These are phyloP conservation scores for Populus pruinosa DNA, from an alignment of 345 rosid genomes.

Conservation along the genomic window DNA sequence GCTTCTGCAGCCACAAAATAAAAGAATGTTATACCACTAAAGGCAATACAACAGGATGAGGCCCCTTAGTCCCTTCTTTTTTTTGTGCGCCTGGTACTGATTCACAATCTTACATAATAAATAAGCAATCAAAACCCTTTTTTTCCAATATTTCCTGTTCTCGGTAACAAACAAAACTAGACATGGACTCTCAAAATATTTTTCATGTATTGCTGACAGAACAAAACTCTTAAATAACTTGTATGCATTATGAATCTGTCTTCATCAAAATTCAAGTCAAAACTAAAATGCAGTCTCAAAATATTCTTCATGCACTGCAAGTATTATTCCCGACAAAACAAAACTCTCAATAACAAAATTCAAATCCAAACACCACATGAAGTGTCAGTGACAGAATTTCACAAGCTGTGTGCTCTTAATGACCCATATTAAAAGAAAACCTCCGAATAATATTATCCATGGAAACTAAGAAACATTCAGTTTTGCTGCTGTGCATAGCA, in stretches of 20 bases:
- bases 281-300: background rate
- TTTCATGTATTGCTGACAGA: background rate
- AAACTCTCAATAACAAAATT: background rate
- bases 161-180: background rate
- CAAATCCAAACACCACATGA: background rate
- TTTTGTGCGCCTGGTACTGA: background rate
- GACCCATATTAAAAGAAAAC: too few species aligned
- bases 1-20: conserved; percentile 54
- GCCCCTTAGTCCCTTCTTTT: background rate
- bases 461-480: too few species aligned
- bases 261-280: background rate
- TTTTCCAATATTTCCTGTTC: background rate
- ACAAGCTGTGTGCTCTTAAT: too few species aligned
- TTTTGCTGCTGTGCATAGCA: too few species aligned
- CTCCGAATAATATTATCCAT: too few species aligned
- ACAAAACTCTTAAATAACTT: background rate
- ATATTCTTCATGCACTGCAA: background rate
- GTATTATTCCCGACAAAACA: background rate
- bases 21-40: background rate
- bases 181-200: background rate
- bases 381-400: background rate
- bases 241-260: background rate
- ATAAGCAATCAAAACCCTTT: background rate
- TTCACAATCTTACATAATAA: background rate
- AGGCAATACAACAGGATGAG: conserved; percentile 6